Conservation (phyloP, 495 filamentous ascomycete genomes). For the Hyaloscypha finlandica region DNA sequence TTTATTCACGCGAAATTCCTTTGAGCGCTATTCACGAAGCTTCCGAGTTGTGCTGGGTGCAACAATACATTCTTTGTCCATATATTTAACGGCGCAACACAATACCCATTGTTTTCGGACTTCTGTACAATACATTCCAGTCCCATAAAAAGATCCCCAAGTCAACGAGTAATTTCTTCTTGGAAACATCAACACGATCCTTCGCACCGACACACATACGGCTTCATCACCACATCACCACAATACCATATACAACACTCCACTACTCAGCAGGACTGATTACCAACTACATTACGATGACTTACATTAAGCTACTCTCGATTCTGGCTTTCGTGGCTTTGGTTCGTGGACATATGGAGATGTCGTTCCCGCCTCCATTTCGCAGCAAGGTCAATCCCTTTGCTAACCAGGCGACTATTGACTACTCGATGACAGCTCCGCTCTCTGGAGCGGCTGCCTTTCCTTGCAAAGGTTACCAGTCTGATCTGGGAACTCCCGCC, state of each 20-base stretch:
- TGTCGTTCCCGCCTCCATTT: conserved; percentile 58
- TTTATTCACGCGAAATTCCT: conserved; percentile 8
- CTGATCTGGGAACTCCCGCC: conserved; percentile 45
- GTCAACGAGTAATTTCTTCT: background rate
- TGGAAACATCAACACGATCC: background rate
- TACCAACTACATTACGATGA: conserved; percentile 13
- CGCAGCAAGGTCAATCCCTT: conserved; percentile 53
- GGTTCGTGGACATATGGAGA: conserved; percentile 58
- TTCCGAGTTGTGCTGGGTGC: conserved; percentile 10
- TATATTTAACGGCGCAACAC: background rate
- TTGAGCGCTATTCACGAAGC: background rate
- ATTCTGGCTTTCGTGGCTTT: conserved; percentile 40
- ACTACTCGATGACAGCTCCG: conserved; percentile 59
- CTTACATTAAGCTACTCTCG: conserved; percentile 10
- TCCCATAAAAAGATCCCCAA: background rate
- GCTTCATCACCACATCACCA: background rate
- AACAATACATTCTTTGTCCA: conserved; percentile 13
- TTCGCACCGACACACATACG: background rate
- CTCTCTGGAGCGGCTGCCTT: conserved; percentile 47
- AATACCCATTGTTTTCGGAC: conserved; percentile 7
- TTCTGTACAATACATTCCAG: background rate
- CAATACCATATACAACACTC: background rate
- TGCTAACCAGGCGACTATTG: conserved; percentile 41
- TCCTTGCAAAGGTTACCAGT: conserved; percentile 70
- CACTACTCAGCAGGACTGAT: conserved; percentile 14